Conservation (phyloP, 129 eudicot species). For the Sambucus nigra region DNA sequence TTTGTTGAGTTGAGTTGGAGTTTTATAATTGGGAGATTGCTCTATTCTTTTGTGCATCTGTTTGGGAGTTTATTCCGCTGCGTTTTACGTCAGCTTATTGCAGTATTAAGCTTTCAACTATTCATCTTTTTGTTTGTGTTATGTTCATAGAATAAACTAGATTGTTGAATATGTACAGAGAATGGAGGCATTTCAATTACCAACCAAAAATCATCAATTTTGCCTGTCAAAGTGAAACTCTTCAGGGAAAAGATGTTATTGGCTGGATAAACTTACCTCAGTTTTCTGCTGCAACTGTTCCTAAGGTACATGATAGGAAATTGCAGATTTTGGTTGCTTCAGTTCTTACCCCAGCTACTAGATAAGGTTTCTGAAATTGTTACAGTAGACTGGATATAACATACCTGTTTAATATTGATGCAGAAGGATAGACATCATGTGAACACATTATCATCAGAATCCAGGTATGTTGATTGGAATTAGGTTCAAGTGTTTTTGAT, state of each 20-base stretch:
- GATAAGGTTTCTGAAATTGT: constrained; percentile 2
- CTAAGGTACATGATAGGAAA: constrained; percentile 36
- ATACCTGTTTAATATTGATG: constrained; percentile 9
- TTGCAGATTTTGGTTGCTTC: constrained; percentile 3
- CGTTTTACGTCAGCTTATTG: no score
- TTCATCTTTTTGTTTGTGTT: background rate
- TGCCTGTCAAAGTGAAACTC: constrained; percentile 37
- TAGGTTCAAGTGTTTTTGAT: background rate
- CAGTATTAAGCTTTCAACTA: no score
- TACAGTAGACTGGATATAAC: background rate
- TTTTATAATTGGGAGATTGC: no score
- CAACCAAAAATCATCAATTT: constrained; percentile 49
- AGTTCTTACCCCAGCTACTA: background rate
- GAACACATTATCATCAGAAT: constrained; percentile 15
- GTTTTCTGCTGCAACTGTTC: constrained; percentile 78
- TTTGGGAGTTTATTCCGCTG: no score
- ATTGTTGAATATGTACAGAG: constrained; percentile 25
- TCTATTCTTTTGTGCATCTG: no score
- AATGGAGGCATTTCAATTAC: constrained; percentile 68
- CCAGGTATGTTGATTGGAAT: constrained; percentile 32
- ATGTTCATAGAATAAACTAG: background rate
- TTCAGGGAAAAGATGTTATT: constrained; percentile 30
- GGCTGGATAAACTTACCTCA: constrained; percentile 46
- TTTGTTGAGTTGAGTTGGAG: no score
- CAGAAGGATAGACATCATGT: constrained; percentile 31